Conservation (phyloP, 306 rosid species). For the Hippophae tibetana region DNA sequence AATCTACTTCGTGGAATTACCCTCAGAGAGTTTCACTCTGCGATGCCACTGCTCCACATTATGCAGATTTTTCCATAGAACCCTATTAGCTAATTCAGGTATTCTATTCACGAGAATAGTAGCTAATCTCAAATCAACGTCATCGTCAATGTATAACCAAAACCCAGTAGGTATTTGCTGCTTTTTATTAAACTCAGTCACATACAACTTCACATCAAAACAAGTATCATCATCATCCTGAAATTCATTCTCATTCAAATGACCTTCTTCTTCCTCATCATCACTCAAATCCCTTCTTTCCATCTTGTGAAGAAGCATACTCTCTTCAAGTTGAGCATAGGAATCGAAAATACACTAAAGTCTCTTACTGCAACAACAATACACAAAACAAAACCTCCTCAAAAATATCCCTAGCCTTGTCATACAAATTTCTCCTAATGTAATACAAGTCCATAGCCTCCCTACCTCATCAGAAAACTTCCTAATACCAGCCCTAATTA, state of each 20-base stretch:
- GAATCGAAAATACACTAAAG: conserved; percentile 91
- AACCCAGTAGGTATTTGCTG: conserved; percentile 52
- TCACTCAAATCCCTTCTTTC: conserved; percentile 52
- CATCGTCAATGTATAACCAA: conserved; percentile 74
- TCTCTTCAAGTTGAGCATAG: conserved; percentile 70
- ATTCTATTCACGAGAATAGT: conserved; percentile 78
- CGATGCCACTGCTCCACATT: conserved; percentile 98
- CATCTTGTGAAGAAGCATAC: conserved; percentile 80
- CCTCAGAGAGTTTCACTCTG: conserved; percentile 86
- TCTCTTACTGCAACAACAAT: conserved; percentile 85
- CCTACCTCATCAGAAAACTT: conserved; percentile 90
- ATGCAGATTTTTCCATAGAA: conserved; percentile 86
- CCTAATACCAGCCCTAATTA: conserved; percentile 82
- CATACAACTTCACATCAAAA: conserved; percentile 24
- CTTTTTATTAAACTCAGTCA: conserved; percentile 43
- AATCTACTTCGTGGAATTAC: conserved; percentile 84
- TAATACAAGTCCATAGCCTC: conserved; percentile 87
- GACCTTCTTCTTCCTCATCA: conserved; percentile 56
- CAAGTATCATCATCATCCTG: conserved; percentile 40
- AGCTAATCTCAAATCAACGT: conserved; percentile 72
- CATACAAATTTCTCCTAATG: conserved; percentile 79
- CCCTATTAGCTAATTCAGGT: conserved; percentile 87
- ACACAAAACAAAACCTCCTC: conserved; percentile 88
- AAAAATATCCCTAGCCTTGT: conserved; percentile 91
- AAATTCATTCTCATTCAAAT: conserved; percentile 15